Evolutionary conservation across 75 land plant species (phyloP).

Genomic region (Cryptomeria japonica): DNA sequence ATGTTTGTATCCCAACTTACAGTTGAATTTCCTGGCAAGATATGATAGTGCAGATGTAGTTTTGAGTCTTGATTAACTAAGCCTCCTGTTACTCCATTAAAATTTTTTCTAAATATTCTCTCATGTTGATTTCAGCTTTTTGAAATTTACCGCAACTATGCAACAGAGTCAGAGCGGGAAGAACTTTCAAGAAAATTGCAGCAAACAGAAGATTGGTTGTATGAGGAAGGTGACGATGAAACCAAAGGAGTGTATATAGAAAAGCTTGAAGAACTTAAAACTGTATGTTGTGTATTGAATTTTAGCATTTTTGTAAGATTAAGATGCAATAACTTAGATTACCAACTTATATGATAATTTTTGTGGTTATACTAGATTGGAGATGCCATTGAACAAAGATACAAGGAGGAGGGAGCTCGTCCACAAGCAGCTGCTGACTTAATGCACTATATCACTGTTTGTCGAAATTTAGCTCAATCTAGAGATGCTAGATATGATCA

Average conservation of each 20-base stretch:
- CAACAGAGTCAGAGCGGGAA: constrained; percentile 69
- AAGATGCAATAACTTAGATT: neutral
- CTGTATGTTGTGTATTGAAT: constrained; percentile 30
- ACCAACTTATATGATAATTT: neutral
- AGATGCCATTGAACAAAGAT: constrained; percentile 85
- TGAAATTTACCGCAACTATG: constrained; percentile 75
- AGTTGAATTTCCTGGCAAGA: constrained; percentile 15
- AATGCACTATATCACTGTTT: neutral
- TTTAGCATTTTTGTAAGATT: neutral
- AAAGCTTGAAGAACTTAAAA: constrained; percentile 76
- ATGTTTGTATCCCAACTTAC: neutral
- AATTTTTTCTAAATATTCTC: neutral
- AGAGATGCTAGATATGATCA: constrained; percentile 48
- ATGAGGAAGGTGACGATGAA: constrained; percentile 97
- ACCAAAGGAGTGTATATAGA: constrained; percentile 68
- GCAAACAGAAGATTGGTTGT: constrained; percentile 93
- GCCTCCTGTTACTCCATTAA: neutral
- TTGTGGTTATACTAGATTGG: constrained; percentile 45
- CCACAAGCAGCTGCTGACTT: constrained; percentile 13
- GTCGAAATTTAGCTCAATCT: constrained; percentile 16
- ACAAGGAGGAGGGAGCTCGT: constrained; percentile 37
- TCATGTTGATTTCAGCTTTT: constrained; percentile 47
- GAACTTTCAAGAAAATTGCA: constrained; percentile 65
- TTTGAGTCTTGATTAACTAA: neutral
- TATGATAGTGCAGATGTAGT: neutral